A percentile compares a stretch with the other conserved stretches of the same genome.
phyloP scores from a whole-genome alignment of 768 basidiomycete genomes.

The Amanita molliuscula region DNA sequence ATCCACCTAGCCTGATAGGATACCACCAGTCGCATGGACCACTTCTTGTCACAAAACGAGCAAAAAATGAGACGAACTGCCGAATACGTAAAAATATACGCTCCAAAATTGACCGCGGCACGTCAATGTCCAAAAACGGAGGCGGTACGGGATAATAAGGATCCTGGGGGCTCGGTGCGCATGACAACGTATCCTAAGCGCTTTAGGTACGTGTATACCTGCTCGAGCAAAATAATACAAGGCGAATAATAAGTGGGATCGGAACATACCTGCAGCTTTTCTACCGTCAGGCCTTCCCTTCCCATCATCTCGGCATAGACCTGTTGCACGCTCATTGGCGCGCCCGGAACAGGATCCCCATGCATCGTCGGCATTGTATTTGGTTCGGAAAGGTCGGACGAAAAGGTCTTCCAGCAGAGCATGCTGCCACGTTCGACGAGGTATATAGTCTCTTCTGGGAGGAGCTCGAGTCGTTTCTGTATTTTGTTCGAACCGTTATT shows the following conservation, averaged over 20 bases:
- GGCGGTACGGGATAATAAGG: constrained; percentile 40
- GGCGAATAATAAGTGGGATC: not conserved
- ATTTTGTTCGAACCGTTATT: constrained; percentile 19
- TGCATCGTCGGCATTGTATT: constrained; percentile 22
- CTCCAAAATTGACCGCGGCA: constrained; percentile 19
- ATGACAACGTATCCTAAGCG: constrained; percentile 86
- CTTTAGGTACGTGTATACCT: constrained; percentile 92
- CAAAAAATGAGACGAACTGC: constrained; percentile 19
- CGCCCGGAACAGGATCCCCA: constrained; percentile 32
- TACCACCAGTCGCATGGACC: constrained; percentile 54
- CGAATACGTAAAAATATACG: constrained; percentile 25
- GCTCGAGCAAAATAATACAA: constrained; percentile 1
- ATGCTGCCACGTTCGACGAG: constrained; percentile 84
- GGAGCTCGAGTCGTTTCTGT: constrained; percentile 66
- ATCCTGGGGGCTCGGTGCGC: constrained; percentile 55
- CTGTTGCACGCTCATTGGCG: constrained; percentile 88
- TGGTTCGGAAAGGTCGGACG: not conserved
- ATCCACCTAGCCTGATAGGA: constrained; percentile 38
- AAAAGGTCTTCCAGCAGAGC: constrained; percentile 58
- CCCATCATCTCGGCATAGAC: constrained; percentile 83
- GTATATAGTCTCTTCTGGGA: constrained; percentile 95
- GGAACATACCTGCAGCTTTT: constrained; percentile 69
- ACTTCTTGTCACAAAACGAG: constrained; percentile 16
- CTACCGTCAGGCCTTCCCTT: constrained; percentile 63
- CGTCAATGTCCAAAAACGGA: constrained; percentile 14